Evolutionary conservation across 2,329 filamentous ascomycete genomes (phyloP), one percentile per base, ranked within the genome.

Genomic region (Neonectria hederae): DNA sequence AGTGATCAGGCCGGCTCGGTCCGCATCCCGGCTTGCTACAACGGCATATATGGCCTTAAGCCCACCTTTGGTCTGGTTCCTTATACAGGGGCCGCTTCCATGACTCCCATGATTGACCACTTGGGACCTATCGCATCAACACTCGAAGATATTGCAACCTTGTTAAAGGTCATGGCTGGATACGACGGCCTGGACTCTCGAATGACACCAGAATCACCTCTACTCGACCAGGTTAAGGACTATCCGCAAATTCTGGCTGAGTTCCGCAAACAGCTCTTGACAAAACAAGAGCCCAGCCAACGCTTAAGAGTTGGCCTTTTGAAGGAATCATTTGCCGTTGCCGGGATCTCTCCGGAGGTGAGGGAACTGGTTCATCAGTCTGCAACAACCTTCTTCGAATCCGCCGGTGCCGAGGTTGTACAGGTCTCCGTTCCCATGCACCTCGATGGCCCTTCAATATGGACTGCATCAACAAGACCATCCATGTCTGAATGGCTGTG

Each of bases 381-480:
- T 5, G 81, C 82, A 8, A 57, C 17, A 7, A 7, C 42, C 17
- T 62, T 35, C 45, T 80, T 85, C 67, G 61, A 68, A 26, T 72
- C 77, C 10, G 76, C 80, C 8, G 83, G 83, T 1, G 83, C 83
- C 2, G 70, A 74, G 8, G 81, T 86, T 5, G 65, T 77, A 4
- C 79, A 84, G 8, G 68, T 86, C 1, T 83, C 80, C 0, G 74
- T 86, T 3, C 83, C 84, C 0, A 76, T 84, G 67, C 85, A 87
- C 66, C 69, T 76, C 4, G 71, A 81, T 6, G 84, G 82, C 0
- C 79, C 83, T 0, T 73, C 80, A 74, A 62, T 67, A 13, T 67
- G 65, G 65, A 67, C 65, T 54, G 62, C 78, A 17, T 73, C 78
- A 1, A 79, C 77, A 1, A 64, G 80, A 9, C 73, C 74, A 5